These are phyloP conservation scores for Phytophthora melonis DNA, from an alignment of 352 stramenopile species.

Conservation along the genomic window DNA sequence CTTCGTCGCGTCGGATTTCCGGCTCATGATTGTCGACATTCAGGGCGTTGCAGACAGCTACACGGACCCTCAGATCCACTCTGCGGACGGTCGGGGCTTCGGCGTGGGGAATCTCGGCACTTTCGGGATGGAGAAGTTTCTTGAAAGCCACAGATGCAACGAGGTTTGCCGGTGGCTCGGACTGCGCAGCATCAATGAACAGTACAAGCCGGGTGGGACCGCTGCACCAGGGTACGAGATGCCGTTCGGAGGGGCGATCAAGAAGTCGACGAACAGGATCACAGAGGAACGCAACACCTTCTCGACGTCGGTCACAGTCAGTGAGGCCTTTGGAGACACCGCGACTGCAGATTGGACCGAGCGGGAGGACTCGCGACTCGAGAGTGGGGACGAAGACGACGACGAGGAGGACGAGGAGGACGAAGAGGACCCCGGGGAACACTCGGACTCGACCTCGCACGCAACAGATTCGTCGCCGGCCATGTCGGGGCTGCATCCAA, in stretches of 20 bases:
- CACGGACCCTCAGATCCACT: conserved; percentile 88
- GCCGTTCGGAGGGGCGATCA: conserved; percentile 79
- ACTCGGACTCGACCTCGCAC: conserved; percentile 42
- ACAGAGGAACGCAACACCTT: conserved; percentile 88
- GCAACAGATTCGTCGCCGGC: conserved; percentile 38
- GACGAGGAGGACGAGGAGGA: conserved; percentile 43
- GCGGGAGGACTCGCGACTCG: conserved; percentile 25
- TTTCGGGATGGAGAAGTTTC: conserved; percentile 89
- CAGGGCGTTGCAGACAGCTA: conserved; percentile 89
- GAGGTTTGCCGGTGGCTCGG: conserved; percentile 87
- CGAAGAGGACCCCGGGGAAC: conserved; percentile 26
- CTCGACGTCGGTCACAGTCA: conserved; percentile 81
- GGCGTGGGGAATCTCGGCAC: conserved; percentile 87
- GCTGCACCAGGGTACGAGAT: conserved; percentile 84
- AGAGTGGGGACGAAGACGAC: conserved; percentile 40
- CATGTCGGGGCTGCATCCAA: conserved; percentile 31
- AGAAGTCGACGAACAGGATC: conserved; percentile 85
- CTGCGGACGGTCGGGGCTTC: conserved; percentile 81
- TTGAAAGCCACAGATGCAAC: conserved; percentile 89
- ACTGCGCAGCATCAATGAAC: conserved; percentile 77
- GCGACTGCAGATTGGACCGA: conserved; percentile 39
- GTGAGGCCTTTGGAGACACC: conserved; percentile 73
- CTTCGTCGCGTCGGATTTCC: conserved; percentile 86
- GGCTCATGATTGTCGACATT: conserved; percentile 89
- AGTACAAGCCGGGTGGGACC: conserved; percentile 81